phyloP scores from a whole-genome alignment of 345 rosid genomes.

The Passiflora organensis region DNA sequence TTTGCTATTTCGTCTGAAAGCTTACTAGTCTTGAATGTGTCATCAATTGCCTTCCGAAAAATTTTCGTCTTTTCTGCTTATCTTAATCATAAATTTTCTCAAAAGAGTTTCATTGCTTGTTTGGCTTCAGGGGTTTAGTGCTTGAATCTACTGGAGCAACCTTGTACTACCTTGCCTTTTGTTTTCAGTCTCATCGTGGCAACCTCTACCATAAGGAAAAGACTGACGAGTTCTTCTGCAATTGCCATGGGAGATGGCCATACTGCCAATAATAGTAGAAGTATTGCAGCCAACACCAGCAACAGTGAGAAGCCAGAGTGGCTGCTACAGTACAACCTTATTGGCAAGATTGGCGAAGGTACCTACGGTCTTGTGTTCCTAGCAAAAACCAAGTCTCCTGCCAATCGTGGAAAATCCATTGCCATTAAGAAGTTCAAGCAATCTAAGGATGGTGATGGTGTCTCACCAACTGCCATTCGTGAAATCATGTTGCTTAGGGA shows the following conservation, averaged over 20 bases:
- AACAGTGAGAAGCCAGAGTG: slow-evolving; percentile 81
- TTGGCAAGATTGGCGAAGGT: slow-evolving; percentile 99
- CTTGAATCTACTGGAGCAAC: not conserved
- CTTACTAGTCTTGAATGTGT: not conserved
- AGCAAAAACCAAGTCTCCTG: slow-evolving; percentile 64
- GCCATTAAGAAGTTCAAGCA: slow-evolving; percentile 99
- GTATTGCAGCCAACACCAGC: slow-evolving; percentile 15
- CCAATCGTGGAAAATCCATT: slow-evolving; percentile 79
- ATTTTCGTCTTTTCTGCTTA: not conserved
- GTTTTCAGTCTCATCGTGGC: not conserved
- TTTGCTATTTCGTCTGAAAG: no score
- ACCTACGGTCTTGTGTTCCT: slow-evolving; percentile 98
- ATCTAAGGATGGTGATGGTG: slow-evolving; percentile 99
- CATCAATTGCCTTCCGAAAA: not conserved
- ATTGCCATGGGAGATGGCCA: slow-evolving; percentile 55
- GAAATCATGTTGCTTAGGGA: slow-evolving; percentile 98
- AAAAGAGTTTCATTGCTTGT: not conserved
- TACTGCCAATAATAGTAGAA: slow-evolving; percentile 25
- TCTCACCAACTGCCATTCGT: slow-evolving; percentile 99
- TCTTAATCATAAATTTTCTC: not conserved
- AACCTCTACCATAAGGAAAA: slow-evolving; percentile 3
- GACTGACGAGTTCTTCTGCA: slow-evolving; percentile 6
- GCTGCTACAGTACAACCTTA: slow-evolving; percentile 94
- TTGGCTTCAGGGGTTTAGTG: slow-evolving; percentile 2
- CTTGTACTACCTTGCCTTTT: not conserved